Evolutionary conservation across 2,329 filamentous ascomycete genomes (phyloP).

Genomic region (Cercospora janseana): DNA sequence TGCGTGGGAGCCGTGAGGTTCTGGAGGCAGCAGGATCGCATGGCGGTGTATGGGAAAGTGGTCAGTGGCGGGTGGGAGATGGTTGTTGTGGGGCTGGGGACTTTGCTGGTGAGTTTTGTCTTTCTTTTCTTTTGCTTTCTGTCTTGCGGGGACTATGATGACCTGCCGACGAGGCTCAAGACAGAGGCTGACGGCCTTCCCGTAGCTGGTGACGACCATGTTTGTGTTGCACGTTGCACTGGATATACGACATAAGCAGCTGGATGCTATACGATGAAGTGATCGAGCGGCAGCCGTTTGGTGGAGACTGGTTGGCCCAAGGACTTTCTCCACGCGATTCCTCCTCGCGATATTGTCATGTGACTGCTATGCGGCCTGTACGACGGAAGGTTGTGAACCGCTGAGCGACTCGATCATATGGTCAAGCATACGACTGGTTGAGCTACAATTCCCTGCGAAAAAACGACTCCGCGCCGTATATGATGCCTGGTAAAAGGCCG

Average conservation of each 20-base stretch:
- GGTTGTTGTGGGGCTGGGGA: slow-evolving; percentile 47
- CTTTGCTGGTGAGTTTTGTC: slow-evolving; percentile 49
- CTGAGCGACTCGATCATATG: too few relatives aligned
- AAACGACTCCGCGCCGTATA: too few relatives aligned
- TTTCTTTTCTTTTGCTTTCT: background rate
- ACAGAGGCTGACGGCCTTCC: background rate
- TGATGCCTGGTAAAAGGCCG: too few relatives aligned
- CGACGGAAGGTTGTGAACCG: too few relatives aligned
- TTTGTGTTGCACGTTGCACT: background rate
- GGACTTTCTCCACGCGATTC: too few relatives aligned
- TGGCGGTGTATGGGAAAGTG: slow-evolving; percentile 55
- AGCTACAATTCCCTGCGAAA: too few relatives aligned
- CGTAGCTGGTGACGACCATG: background rate
- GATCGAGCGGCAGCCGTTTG: too few relatives aligned
- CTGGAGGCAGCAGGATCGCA: slow-evolving; percentile 60
- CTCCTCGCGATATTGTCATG: too few relatives aligned
- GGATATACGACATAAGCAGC: background rate
- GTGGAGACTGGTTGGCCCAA: too few relatives aligned
- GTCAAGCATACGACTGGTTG: too few relatives aligned
- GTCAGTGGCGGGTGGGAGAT: slow-evolving; percentile 61
- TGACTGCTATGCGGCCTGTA: too few relatives aligned
- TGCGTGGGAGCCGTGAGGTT: slow-evolving; percentile 58
- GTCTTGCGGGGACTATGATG: background rate
- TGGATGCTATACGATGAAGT: background rate
- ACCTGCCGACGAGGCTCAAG: too few relatives aligned